Base-by-base conservation (phyloP, 2,329 filamentous ascomycete species). In the Orbilia quercus region DNA sequence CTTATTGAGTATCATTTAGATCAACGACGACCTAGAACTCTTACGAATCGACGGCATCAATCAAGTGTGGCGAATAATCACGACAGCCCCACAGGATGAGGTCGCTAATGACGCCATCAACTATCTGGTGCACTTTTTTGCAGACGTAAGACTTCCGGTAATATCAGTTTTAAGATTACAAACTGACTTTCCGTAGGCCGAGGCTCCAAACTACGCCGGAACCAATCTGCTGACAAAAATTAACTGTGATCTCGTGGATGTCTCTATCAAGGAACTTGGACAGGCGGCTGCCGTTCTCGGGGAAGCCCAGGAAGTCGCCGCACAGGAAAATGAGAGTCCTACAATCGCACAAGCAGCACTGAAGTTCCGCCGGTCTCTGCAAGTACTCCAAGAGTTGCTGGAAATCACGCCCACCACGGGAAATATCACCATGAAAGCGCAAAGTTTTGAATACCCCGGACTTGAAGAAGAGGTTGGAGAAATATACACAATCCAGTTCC, bases 21-120 rank as follows among this genome's bases (percentile, higher is more conserved):
- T 47, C 4, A 62, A 62, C 25, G 57, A 75, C 5, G 28, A 70
- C 12, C 48, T 74, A 6, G 81, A 83, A n/a, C 81, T 83, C 9
- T 79, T 86, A 25, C 82, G 85, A 75, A 85, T 83, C 73, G 85
- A 80, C 75, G 86, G 82, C 23, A 83, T 86, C 45, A 90, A 95
- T 76, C 85, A 92, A 66, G 82, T 96, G n/a, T 96, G 93, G 93
- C 87, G 88, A 22, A 87, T 96, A 77, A 87, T 94, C 34, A 82
- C 96, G 59, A 88, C 86, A 14, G 88, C 90, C 1, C 87, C 88
- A 3, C 83, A 86, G 38, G 82, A 85, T 38, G 85, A 84, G 0
- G 88, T 96, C 51, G 91, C 91, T 76, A 84, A 85, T 18, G 82
- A 84, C 58, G 90, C 91, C 0, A 92, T 90, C 28, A 84, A 84